phyloP scores from a whole-genome alignment of 2,329 filamentous ascomycete genomes.

The Venturia asperata region DNA sequence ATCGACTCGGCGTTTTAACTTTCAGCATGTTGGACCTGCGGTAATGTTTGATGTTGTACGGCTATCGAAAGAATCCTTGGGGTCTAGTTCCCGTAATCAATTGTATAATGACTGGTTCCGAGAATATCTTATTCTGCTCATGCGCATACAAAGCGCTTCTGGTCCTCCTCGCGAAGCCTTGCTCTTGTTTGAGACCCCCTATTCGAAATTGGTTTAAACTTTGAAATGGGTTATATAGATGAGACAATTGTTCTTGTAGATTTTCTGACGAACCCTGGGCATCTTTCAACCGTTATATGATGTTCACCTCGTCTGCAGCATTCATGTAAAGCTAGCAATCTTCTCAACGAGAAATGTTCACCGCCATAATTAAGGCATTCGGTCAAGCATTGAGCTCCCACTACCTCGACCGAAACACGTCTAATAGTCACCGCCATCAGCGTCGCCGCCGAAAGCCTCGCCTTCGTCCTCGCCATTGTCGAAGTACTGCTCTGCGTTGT shows the following conservation, averaged over 20 bases:
- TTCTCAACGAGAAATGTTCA: too few relatives aligned
- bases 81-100: not conserved
- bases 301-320: too few relatives aligned
- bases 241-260: too few relatives aligned
- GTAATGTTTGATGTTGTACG: not conserved
- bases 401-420: not conserved
- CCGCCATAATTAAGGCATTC: not conserved
- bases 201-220: too few relatives aligned
- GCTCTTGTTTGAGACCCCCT: too few relatives aligned
- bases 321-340: too few relatives aligned
- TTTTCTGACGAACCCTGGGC: too few relatives aligned
- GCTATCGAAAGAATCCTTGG: not conserved
- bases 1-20: too few relatives aligned
- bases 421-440: slow-evolving; percentile 13
- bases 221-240: too few relatives aligned
- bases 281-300: too few relatives aligned
- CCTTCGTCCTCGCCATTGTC: slow-evolving; percentile 52
- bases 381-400: not conserved
- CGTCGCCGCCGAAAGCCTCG: slow-evolving; percentile 27
- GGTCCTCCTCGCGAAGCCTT: too few relatives aligned
- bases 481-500: slow-evolving; percentile 59
- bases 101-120: not conserved
- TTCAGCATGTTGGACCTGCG: not conserved
- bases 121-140: not conserved
- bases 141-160: too few relatives aligned